phyloP scores from a whole-genome alignment of 805 yeast genomes.

The Suhomyces sp. region DNA sequence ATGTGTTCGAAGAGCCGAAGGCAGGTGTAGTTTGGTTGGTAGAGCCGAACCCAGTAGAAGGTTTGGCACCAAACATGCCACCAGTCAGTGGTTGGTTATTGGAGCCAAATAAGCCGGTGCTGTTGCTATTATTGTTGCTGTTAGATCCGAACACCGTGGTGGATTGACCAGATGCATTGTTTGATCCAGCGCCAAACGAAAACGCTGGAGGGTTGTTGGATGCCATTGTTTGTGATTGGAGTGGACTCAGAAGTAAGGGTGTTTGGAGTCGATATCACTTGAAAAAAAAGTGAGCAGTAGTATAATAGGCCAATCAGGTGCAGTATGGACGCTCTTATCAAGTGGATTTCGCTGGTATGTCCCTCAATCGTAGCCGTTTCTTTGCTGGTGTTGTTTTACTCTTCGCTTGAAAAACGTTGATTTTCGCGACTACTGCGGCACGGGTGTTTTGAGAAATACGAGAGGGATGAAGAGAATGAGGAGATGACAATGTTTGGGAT shows the following conservation, averaged over 20 bases:
- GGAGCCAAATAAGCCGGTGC: constrained; percentile 15
- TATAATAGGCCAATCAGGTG: background rate
- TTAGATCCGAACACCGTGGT: background rate
- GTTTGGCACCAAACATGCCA: constrained; percentile 6
- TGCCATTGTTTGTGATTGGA: background rate
- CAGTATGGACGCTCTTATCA: background rate
- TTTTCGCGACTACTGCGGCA: constrained; percentile 1
- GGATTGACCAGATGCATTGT: background rate
- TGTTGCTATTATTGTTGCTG: background rate
- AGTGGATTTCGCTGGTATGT: background rate
- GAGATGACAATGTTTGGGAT: no score
- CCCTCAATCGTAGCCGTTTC: background rate
- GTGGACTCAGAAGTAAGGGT: background rate
- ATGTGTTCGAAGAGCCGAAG: constrained; percentile 1
- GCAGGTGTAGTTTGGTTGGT: constrained; percentile 3
- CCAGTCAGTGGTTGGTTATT: constrained; percentile 7
- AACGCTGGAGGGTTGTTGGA: background rate
- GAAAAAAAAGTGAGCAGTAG: background rate
- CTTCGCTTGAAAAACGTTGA: constrained; percentile 1
- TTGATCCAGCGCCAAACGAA: constrained; percentile 3
- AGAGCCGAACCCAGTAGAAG: background rate
- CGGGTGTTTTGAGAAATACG: background rate
- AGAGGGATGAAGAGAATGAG: background rate
- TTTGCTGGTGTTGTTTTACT: background rate
- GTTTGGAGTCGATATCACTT: background rate